Evolutionary conservation across 179 eudicot species (phyloP).

Genomic region (Beta lomatogona): DNA sequence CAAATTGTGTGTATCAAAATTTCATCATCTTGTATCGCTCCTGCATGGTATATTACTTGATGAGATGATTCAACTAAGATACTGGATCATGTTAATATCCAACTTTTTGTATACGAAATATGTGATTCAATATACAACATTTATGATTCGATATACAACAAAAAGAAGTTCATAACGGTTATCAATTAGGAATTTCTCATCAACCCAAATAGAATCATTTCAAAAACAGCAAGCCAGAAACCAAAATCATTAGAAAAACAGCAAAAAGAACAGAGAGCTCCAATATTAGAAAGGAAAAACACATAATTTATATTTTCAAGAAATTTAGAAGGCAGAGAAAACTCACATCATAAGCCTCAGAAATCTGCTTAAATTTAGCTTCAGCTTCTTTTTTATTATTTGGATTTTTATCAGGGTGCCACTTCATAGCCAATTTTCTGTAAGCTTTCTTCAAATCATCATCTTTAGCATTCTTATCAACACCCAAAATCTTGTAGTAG

Average conservation of each 20-base stretch:
- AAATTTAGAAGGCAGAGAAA: background rate
- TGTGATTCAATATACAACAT: no score
- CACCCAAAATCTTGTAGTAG: constrained; percentile 55
- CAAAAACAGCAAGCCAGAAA: background rate
- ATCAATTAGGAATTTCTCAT: no score
- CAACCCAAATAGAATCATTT: background rate
- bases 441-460: constrained; percentile 80
- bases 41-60: no score
- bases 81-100: no score
- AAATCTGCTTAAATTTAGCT: constrained; percentile 75
- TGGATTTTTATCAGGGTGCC: constrained; percentile 75
- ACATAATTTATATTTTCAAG: background rate
- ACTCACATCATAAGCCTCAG: constrained; percentile 75
- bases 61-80: no score
- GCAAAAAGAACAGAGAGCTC: background rate
- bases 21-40: no score
- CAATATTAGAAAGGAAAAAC: background rate
- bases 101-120: no score
- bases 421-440: constrained; percentile 68
- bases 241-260: background rate
- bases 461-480: constrained; percentile 59
- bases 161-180: no score
- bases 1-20: no score
- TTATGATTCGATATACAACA: no score
- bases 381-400: constrained; percentile 60